Percentiles rank a stretch among this genome's conserved stretches.
These are phyloP conservation scores for Cladosporium sp. DNA, from an alignment of 2,329 filamentous ascomycete genomes.

Conservation along the genomic window DNA sequence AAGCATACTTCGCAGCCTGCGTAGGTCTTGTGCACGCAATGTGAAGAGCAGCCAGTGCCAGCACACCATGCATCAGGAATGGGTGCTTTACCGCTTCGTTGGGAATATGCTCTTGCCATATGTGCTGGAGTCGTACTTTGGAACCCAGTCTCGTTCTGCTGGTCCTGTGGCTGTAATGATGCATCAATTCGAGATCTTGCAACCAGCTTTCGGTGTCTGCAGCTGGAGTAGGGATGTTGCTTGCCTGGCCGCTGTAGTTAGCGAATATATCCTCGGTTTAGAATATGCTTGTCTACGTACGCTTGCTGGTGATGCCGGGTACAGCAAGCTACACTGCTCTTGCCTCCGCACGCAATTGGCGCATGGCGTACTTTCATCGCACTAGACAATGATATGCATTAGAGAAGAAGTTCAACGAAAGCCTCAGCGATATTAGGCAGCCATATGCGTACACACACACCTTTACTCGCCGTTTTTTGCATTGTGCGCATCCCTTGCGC, in stretches of 20 bases:
- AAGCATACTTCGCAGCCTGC: conserved; percentile 25
- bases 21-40: conserved; percentile 23
- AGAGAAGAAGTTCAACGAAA: not conserved
- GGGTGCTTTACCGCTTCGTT: conserved; percentile 26
- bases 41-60: conserved; percentile 30
- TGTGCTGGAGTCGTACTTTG: conserved; percentile 21
- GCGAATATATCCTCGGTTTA: not conserved
- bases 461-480: conserved; percentile 34
- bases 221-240: conserved; percentile 4
- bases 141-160: conserved; percentile 18
- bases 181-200: conserved; percentile 34
- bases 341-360: conserved; percentile 27
- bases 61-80: conserved; percentile 32
- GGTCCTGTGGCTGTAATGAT: conserved; percentile 25
- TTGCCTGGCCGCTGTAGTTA: not conserved
- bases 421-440: not conserved
- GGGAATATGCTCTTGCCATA: conserved; percentile 28
- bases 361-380: conserved; percentile 30
- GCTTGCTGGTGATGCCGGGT: conserved; percentile 11
- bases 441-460: not conserved
- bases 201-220: conserved; percentile 27
- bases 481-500: conserved; percentile 31
- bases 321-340: conserved; percentile 27
- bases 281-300: not conserved
- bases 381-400: conserved; percentile 13